Percentiles rank a stretch among this genome's conserved stretches.
These are phyloP conservation scores for Galerina sulciceps DNA, from an alignment of 768 basidiomycete genomes.

Conservation along the genomic window DNA sequence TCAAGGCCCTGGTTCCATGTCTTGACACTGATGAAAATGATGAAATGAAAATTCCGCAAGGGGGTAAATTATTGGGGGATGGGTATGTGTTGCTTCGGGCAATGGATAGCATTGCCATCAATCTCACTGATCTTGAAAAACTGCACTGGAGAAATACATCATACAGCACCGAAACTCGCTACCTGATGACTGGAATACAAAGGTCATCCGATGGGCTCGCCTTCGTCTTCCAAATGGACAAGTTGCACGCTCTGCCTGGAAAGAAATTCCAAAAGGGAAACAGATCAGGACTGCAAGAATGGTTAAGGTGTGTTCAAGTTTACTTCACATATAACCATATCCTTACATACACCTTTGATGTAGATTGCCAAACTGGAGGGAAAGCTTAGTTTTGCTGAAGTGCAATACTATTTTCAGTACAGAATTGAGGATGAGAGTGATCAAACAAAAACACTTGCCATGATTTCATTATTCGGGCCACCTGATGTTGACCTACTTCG, in stretches of 20 bases:
- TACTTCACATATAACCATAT: neutral
- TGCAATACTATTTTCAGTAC: slow-evolving; percentile 21
- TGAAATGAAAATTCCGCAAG: neutral
- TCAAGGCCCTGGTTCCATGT: slow-evolving; percentile 9
- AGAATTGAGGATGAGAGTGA: neutral
- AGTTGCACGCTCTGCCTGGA: slow-evolving; percentile 34
- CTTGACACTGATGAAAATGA: neutral
- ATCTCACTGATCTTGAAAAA: slow-evolving; percentile 5
- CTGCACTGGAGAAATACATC: neutral
- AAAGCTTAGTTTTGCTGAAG: slow-evolving; percentile 17
- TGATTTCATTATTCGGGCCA: slow-evolving; percentile 19
- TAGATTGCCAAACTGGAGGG: slow-evolving; percentile 8
- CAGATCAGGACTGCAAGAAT: slow-evolving; percentile 17
- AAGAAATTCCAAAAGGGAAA: slow-evolving; percentile 23
- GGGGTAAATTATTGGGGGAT: slow-evolving; percentile 7
- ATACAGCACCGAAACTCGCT: neutral
- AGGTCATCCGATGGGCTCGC: slow-evolving; percentile 32
- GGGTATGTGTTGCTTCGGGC: slow-evolving; percentile 19
- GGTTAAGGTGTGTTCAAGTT: slow-evolving; percentile 21
- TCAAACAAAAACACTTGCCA: slow-evolving; percentile 3
- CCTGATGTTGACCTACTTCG: slow-evolving; percentile 19
- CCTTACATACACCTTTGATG: neutral
- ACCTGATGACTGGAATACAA: slow-evolving; percentile 1
- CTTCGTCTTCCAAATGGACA: slow-evolving; percentile 41
- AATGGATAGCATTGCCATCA: slow-evolving; percentile 9